Conservation (phyloP, 1,139 yeast species). For the Hyphopichia pseudoburtonii region DNA sequence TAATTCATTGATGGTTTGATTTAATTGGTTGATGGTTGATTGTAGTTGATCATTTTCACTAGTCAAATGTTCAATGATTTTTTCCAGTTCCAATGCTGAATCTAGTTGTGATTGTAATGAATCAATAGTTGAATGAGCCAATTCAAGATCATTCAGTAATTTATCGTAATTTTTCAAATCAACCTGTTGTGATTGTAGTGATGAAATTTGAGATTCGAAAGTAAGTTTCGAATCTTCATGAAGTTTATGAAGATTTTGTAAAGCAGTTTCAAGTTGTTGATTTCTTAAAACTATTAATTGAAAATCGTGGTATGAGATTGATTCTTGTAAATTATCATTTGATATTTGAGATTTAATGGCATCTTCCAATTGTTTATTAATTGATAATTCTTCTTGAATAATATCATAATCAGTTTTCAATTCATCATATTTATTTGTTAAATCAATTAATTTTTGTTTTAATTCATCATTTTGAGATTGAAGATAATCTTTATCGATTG, state of each 20-base stretch:
- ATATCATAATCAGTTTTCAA: conserved; percentile 40
- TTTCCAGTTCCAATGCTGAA: conserved; percentile 41
- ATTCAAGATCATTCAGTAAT: conserved; percentile 23
- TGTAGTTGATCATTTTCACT: conserved; percentile 50
- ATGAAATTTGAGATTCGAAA: conserved; percentile 9
- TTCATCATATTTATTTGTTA: conserved; percentile 37
- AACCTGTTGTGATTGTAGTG: background rate
- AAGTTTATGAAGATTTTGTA: conserved; percentile 39
- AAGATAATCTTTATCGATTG: conserved; percentile 56
- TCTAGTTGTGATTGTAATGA: conserved; percentile 48
- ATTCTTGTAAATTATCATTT: conserved; percentile 13
- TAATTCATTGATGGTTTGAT: conserved; percentile 51
- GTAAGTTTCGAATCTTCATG: conserved; percentile 22
- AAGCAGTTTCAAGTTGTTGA: conserved; percentile 37
- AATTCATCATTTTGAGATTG: conserved; percentile 42
- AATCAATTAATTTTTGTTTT: conserved; percentile 20
- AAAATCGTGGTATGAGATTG: conserved; percentile 15
- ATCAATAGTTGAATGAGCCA: conserved; percentile 41
- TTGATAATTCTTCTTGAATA: conserved; percentile 47
- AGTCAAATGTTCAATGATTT: conserved; percentile 56
- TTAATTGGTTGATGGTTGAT: conserved; percentile 37
- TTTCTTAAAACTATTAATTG: conserved; percentile 25
- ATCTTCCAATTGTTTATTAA: conserved; percentile 40
- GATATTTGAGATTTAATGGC: conserved; percentile 28
- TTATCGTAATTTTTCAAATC: conserved; percentile 1